A percentile compares a stretch with the other conserved stretches of the same genome.
These are phyloP conservation scores for Sclerotinia nivalis DNA, from an alignment of 2,329 filamentous ascomycete species.

Conservation along the genomic window DNA sequence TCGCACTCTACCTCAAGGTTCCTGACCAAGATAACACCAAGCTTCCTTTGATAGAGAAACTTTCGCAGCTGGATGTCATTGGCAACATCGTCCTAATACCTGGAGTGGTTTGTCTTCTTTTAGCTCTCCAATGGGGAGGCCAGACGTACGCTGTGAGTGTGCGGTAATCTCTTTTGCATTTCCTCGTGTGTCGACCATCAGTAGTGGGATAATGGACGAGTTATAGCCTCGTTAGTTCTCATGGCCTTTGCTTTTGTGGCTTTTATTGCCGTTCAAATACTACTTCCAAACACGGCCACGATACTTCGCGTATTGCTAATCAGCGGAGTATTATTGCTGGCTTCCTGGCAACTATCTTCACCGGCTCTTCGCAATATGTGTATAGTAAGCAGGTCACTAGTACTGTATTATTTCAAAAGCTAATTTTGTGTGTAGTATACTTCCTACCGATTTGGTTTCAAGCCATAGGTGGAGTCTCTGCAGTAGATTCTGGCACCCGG, in stretches of 20 bases:
- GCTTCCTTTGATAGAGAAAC: neutral
- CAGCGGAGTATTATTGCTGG: slow-evolving; percentile 36
- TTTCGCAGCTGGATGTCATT: slow-evolving; percentile 7
- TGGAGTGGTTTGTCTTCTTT: slow-evolving; percentile 39
- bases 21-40: slow-evolving; percentile 9
- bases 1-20: slow-evolving; percentile 4
- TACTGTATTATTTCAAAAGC: neutral
- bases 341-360: slow-evolving; percentile 29
- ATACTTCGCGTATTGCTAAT: slow-evolving; percentile 43
- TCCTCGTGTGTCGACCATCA: neutral
- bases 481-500: slow-evolving; percentile 47
- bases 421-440: slow-evolving; percentile 33
- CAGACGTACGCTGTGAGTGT: slow-evolving; percentile 38
- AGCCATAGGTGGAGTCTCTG: slow-evolving; percentile 45
- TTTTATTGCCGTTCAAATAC: slow-evolving; percentile 39
- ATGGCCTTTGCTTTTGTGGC: slow-evolving; percentile 37
- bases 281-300: slow-evolving; percentile 32
- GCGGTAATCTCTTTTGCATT: neutral
- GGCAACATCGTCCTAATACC: slow-evolving; percentile 1
- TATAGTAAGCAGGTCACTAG: neutral
- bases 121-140: slow-evolving; percentile 43
- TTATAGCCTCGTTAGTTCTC: slow-evolving; percentile 41
- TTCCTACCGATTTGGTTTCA: slow-evolving; percentile 52
- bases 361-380: neutral
- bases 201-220: slow-evolving; percentile 28